Percentiles rank a stretch among this genome's conserved stretches.
Evolutionary conservation across 108 stramenopile species (phyloP).

Genomic region (Craspedostauros australis): DNA sequence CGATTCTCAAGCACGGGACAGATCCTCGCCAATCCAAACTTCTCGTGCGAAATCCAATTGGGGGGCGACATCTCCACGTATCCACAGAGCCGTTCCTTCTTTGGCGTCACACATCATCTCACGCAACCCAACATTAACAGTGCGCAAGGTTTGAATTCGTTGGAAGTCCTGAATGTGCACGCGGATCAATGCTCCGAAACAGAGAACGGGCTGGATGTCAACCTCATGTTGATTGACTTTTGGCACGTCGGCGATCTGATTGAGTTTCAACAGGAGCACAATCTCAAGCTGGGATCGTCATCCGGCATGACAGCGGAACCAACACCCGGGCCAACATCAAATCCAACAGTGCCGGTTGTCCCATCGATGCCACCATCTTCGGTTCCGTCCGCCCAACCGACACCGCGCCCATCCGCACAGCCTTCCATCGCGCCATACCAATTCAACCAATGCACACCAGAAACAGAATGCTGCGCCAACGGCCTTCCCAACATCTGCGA

Average conservation of each 20-base stretch:
- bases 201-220: constrained; percentile 19
- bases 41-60: constrained; percentile 41
- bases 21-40: constrained; percentile 25
- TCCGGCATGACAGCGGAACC: no score
- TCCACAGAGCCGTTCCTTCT: constrained; percentile 23
- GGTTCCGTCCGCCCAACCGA: no score
- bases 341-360: no score
- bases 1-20: constrained; percentile 29
- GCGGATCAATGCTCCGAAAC: constrained; percentile 30
- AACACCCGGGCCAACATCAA: no score
- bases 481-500: constrained; percentile 54
- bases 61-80: constrained; percentile 21
- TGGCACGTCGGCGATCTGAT: constrained; percentile 53
- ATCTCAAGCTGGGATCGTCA: no score
- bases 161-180: constrained; percentile 15
- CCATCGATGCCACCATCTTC: no score
- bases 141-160: constrained; percentile 30
- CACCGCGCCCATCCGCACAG: no score
- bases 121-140: constrained; percentile 22
- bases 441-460: no score
- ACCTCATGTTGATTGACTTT: constrained; percentile 53
- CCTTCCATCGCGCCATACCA: no score
- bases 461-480: constrained; percentile 53
- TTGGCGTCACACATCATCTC: constrained; percentile 52
- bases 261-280: constrained; percentile 41